A percentile compares a stretch with the other conserved stretches of the same genome.
Conservation (phyloP, 1,139 yeast species). For the Lodderomyces jiufengensis region DNA sequence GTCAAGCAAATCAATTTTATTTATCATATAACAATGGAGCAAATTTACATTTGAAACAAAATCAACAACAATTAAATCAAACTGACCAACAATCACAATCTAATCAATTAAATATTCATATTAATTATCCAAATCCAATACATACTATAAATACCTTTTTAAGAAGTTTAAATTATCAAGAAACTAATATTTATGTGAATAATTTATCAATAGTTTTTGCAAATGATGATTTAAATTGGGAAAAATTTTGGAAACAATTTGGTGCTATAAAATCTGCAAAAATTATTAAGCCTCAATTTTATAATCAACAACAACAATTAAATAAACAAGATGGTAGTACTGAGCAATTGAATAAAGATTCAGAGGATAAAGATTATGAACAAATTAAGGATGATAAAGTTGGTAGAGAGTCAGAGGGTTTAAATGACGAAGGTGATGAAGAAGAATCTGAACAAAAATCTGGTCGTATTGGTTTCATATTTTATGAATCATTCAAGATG, state of each 20-base stretch:
- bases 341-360: not conserved
- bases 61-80: not conserved
- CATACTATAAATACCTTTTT: slow-evolving; percentile 15
- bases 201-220: slow-evolving; percentile 45
- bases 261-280: slow-evolving; percentile 44
- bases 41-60: not conserved
- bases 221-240: slow-evolving; percentile 39
- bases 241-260: slow-evolving; percentile 39
- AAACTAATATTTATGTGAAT: slow-evolving; percentile 57
- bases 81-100: too few relatives aligned
- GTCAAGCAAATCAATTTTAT: slow-evolving; percentile 12
- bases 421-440: slow-evolving; percentile 1
- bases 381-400: not conserved
- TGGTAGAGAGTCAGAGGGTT: not conserved
- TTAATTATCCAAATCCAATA: slow-evolving; percentile 15
- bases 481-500: slow-evolving; percentile 35
- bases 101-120: slow-evolving; percentile 4
- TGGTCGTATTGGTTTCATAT: slow-evolving; percentile 45
- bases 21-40: slow-evolving; percentile 8
- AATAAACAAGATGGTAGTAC: not conserved
- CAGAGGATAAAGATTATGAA: not conserved
- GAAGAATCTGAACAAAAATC: slow-evolving; percentile 27
- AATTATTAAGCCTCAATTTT: slow-evolving; percentile 43
- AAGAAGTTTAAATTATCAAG: slow-evolving; percentile 42
- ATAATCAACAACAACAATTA: slow-evolving; percentile 13